Percentiles rank a stretch among this genome's conserved stretches.
Conservation (phyloP, 208 protist genomes). For the Leishmania aethiopica region DNA sequence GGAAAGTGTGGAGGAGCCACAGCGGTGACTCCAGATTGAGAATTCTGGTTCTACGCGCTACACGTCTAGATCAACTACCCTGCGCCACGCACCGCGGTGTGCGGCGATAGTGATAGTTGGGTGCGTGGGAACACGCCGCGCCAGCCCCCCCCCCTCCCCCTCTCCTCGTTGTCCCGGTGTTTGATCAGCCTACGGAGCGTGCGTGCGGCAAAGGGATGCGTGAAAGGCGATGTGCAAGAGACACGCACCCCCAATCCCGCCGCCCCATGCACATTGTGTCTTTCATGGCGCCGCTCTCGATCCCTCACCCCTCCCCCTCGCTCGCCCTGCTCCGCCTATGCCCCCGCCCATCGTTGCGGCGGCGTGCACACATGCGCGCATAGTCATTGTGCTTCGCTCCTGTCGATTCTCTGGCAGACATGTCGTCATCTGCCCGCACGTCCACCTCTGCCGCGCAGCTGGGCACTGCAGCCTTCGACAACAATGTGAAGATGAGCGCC, state of each 20-base stretch:
- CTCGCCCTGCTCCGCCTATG: background rate
- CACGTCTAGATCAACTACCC: background rate
- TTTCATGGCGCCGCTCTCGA: background rate
- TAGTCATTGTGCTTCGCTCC: background rate
- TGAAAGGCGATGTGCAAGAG: background rate
- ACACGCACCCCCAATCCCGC: background rate
- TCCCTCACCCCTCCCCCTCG: background rate
- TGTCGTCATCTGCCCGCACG: constrained; percentile 17
- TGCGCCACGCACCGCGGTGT: background rate
- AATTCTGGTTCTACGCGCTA: background rate
- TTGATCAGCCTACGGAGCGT: background rate
- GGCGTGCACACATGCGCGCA: background rate
- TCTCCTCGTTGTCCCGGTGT: background rate
- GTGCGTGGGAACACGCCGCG: background rate
- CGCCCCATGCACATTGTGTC: background rate
- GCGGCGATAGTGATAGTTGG: background rate
- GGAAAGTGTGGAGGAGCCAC: background rate
- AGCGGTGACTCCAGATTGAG: background rate
- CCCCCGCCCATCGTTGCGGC: background rate
- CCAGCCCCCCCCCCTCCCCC: background rate
- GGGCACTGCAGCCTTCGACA: constrained; percentile 76
- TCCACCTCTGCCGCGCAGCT: constrained; percentile 40
- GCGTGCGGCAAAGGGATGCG: background rate
- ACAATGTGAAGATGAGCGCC: constrained; percentile 84
- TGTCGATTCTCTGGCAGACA: background rate